Evolutionary conservation across 306 rosid genomes (phyloP), one percentile per base, ranked within the genome.

Genomic region (Corylus avellana): DNA sequence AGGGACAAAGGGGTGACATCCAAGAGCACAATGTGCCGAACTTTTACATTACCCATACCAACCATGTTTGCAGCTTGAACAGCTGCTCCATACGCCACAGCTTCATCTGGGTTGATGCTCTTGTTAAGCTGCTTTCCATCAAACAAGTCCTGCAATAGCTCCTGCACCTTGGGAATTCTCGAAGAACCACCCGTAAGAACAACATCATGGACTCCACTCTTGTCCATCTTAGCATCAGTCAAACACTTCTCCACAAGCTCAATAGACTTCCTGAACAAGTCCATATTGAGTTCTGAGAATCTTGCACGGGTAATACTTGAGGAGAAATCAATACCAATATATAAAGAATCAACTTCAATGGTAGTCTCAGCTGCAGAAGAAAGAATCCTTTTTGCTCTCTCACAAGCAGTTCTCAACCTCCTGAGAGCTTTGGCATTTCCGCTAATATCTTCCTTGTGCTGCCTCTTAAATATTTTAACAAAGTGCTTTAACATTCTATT

Each of bases 401-500:
- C 79, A 76, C 73, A 76, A 3, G 50, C 64, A 18, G 9, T 35
- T 50, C 64, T 77, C 13, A 77, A 67, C 55, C 68, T 37, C 17
- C 68, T 20, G 1, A 77, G 73, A n/a, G 67, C 55, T 47, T 14
- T 84, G 0, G 86, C 7, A 7, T 71, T 75, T 17, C 73, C 20
- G 12, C 68, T 75, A 5, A 86, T 66, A 17, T 86, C 84, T n/a
- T 22, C 1, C 0, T 35, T 59, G 8, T 61, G 42, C 59, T 78
- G 74, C 73, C 59, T 71, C 12, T 51, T 72, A 9, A 86, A 75
- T 55, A 80, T 81, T 1, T 78, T 1, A 0, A 67, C 82, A 14
- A 79, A 86, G 22, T 75, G 17, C 0, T 46, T 39, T 11, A 81
- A 64, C 90, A 87, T 78, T 72, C 77, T 76, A 58, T 75, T 79